Percentiles rank a stretch among this genome's conserved stretches.
Evolutionary conservation across 495 filamentous ascomycete species (phyloP).

Genomic region (Penicillium chermesinum): DNA sequence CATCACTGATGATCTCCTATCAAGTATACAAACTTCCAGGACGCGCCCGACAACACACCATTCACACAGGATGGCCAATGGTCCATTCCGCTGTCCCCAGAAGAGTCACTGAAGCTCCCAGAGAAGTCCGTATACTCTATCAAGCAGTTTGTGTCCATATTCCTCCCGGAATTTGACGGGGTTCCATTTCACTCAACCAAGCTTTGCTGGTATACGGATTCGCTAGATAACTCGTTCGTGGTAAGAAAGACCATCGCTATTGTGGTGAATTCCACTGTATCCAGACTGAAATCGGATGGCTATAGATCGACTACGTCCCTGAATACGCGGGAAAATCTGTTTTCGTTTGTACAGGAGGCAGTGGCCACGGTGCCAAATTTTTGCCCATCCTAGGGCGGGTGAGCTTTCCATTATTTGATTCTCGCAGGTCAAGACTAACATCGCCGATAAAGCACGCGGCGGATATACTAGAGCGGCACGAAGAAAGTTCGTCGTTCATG

Average conservation of each 20-base stretch:
- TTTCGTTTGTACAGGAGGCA: conserved; percentile 19
- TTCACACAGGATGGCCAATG: conserved; percentile 15
- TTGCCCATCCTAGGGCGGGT: conserved; percentile 16
- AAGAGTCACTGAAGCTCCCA: conserved; percentile 3
- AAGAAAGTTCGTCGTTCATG: conserved; percentile 16
- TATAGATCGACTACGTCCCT: conserved; percentile 14
- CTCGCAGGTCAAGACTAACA: background rate
- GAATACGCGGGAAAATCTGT: conserved; percentile 15
- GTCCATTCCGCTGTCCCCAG: conserved; percentile 12
- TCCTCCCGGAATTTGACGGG: conserved; percentile 11
- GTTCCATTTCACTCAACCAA: conserved; percentile 17
- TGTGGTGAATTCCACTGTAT: background rate
- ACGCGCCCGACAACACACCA: conserved; percentile 8
- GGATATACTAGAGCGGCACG: conserved; percentile 14
- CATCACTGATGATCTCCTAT: background rate
- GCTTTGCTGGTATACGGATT: conserved; percentile 22
- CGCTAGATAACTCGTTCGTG: conserved; percentile 18
- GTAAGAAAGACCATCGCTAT: background rate
- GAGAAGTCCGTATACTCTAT: conserved; percentile 5
- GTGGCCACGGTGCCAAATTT: conserved; percentile 21
- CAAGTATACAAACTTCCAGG: conserved; percentile 18
- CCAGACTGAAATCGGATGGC: background rate
- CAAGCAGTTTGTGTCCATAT: conserved; percentile 10
- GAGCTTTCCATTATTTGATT: background rate
- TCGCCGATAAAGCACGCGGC: conserved; percentile 11